Evolutionary conservation across 192 early-diverging fungal genomes (phyloP), one percentile per base, ranked within the genome.

Genomic region (Allomyces macrogynus): DNA sequence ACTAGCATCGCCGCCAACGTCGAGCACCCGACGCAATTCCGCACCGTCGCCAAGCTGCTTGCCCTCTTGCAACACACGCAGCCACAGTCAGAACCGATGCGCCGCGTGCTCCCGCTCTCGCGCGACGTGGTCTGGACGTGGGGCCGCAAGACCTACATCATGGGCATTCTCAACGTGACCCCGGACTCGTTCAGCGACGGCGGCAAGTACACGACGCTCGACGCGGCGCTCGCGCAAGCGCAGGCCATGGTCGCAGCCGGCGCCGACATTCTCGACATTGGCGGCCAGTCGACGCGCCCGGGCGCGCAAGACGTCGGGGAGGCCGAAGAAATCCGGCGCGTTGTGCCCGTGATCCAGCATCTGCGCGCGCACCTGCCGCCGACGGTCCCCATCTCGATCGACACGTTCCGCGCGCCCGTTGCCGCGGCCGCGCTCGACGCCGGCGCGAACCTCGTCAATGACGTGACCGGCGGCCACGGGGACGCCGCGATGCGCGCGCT

Each of bases 121-220:
- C 69, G 68, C 12, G 32, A 68, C 44, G 22, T 10, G 4, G 23
- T 83, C 1, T 89, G 83, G 79, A 68, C 65, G 23, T 88, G 83
- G 84, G 68, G 71, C 63, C 67, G 72, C 24, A 79, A 82, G 63
- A 95, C 94, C 0, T 78, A 82, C 62, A 75, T 93, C 64, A 99
- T 99, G 95, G 95, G 93, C 26, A 94, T 99, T 43, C 77, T 99
- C 26, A 99, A 97, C 66, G 87, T 90, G 43, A 99, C 95, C 0
- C 94, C 95, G 9, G 95, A 99, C 72, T 89, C 87, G 67, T 99
- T 99, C 71, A 87, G 85, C 62, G 95, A 99, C 70, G 95, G 94
- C 67, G 94, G 93, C 60, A 69, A 81, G 60, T 84, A 81, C 73
- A 69, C 67, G 49, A 70, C 76, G 8, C 63, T 82, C 5, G 86